Conservation (phyloP, 2,329 filamentous ascomycete genomes). For the Cryphonectria radicalis region DNA sequence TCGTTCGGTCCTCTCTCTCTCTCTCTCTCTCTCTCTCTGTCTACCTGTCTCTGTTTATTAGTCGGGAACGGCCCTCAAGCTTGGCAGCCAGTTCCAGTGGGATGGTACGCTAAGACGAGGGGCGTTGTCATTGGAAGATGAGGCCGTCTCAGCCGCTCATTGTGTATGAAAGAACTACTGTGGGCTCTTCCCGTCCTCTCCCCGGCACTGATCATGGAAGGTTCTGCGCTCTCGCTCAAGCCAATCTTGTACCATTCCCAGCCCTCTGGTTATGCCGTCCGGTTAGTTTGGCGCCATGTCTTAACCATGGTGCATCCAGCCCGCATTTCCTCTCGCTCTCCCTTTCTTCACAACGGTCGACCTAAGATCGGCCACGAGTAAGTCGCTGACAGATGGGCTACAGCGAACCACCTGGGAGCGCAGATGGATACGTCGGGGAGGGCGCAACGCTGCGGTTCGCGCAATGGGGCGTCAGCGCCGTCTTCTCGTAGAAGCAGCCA, state of each 20-base stretch:
- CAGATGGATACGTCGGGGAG: not conserved
- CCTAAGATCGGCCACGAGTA: not conserved
- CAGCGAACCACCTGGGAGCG: not conserved
- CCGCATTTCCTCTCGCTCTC: conserved; percentile 10
- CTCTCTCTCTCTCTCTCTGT: too few relatives aligned
- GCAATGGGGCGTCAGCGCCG: not conserved
- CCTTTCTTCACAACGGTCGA: conserved; percentile 9
- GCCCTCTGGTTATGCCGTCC: conserved; percentile 5
- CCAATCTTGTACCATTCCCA: conserved; percentile 10
- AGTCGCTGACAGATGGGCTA: not conserved
- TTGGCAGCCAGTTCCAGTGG: conserved; percentile 27
- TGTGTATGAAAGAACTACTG: not conserved
- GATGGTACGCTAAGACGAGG: conserved; percentile 24
- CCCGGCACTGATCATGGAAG: conserved; percentile 18
- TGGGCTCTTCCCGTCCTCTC: conserved; percentile 16
- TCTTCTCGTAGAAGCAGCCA: not conserved
- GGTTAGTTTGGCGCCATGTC: conserved; percentile 20
- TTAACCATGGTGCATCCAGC: conserved; percentile 20
- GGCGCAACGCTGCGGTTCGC: not conserved
- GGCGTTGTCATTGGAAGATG: conserved; percentile 15
- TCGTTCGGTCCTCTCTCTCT: not conserved
- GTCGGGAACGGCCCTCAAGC: not conserved
- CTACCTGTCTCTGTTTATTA: too few relatives aligned
- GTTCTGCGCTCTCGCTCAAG: not conserved
- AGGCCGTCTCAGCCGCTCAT: conserved; percentile 20